phyloP scores from a whole-genome alignment of 495 filamentous ascomycete genomes.

The Barbatosphaeria neglecta region DNA sequence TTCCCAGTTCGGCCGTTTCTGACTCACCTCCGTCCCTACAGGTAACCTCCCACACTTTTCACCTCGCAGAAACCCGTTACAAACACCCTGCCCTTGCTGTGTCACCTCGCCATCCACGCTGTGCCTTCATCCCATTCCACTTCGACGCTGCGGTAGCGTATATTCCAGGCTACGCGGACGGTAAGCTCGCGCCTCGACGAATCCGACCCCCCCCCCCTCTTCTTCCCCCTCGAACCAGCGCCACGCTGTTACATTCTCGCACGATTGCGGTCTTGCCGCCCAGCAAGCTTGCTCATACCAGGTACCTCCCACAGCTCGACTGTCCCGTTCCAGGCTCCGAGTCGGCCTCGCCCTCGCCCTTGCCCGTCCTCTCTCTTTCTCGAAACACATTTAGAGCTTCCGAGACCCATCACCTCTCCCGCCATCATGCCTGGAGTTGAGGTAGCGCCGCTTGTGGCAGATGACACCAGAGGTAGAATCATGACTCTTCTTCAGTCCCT shows the following conservation, averaged over 20 bases:
- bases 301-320: background rate
- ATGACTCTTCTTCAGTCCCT: conserved; percentile 1
- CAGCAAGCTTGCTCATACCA: background rate
- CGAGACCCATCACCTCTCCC: background rate
- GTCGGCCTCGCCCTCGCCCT: too few species aligned
- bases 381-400: background rate
- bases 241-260: background rate
- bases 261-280: too few species aligned
- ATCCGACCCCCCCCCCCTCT: too few species aligned
- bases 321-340: background rate
- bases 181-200: background rate
- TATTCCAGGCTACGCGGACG: background rate
- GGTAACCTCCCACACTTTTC: background rate
- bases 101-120: background rate
- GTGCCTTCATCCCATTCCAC: background rate
- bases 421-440: conserved; percentile 33
- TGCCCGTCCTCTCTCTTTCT: background rate
- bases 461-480: conserved; percentile 35
- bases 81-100: background rate
- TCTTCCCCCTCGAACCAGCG: background rate
- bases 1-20: background rate
- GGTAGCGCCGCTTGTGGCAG: conserved; percentile 32
- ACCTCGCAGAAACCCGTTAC: background rate
- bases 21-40: too few species aligned
- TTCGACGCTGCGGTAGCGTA: background rate